Evolutionary conservation across 257 asterid genomes (phyloP).

Genomic region (Sherardia arvensis): DNA sequence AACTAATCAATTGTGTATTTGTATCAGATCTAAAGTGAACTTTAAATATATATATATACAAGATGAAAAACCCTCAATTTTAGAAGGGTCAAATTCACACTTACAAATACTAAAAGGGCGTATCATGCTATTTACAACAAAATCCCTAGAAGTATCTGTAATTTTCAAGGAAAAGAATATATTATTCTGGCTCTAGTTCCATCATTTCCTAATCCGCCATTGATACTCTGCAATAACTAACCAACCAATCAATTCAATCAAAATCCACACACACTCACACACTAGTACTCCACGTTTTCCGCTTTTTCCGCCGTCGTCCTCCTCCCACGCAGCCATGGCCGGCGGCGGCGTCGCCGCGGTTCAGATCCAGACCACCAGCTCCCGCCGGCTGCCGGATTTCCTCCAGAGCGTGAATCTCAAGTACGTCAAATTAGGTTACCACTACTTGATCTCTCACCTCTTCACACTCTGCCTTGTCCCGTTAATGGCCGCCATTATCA

Average conservation of each 20-base stretch:
- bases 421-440: slow-evolving; percentile 82
- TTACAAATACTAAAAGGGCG: background rate
- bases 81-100: background rate
- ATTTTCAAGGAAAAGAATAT: background rate
- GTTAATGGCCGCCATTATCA: slow-evolving; percentile 36
- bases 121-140: background rate
- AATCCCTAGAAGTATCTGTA: background rate
- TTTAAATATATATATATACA: no score
- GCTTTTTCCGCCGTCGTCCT: background rate
- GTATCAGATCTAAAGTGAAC: no score
- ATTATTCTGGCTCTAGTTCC: background rate
- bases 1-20: no score
- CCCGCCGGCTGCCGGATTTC: slow-evolving; percentile 56
- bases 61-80: no score
- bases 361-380: slow-evolving; percentile 52
- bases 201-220: background rate
- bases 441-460: slow-evolving; percentile 65
- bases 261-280: background rate
- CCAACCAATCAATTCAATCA: background rate
- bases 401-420: slow-evolving; percentile 71
- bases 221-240: background rate
- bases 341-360: slow-evolving; percentile 22
- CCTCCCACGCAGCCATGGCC: slow-evolving; percentile 27
- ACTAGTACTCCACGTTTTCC: background rate
- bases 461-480: slow-evolving; percentile 60